Evolutionary conservation across 192 early-diverging fungal genomes (phyloP), one percentile per base, ranked within the genome.

Genomic region (Coemansia aciculifera): DNA sequence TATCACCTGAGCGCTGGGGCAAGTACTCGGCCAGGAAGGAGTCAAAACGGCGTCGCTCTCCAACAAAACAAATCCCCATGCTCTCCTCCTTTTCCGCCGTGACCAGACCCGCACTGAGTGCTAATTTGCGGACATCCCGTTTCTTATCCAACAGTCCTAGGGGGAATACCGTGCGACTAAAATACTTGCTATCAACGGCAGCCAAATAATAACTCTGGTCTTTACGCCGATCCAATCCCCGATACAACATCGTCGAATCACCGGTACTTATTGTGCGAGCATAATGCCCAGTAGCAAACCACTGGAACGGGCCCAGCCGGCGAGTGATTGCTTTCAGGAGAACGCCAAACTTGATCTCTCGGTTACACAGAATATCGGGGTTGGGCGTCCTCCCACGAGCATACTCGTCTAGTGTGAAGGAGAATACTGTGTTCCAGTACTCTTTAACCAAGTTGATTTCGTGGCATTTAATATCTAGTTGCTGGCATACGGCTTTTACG

Each of bases 11-110:
- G 2, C n/a, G 49, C n/a, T 72, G 72, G 5, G 77, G 83, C 23
- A 90, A 44, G 62, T 86, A 92, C 57, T 84, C 86, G 42, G 78
- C 81, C 74, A 95, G 64, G 65, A 98, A 97, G 17, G 89, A 85
- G 5, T 89, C 85, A 78, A 95, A 98, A 29, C 76, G 73, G 1
- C 81, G 81, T 2, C 89, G 85, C 67, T 95, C 89, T 6, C 95
- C 95, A 3, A 98, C 89, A 86, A 98, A 97, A 63, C 96, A 98
- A 19, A 98, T 94, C 0, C 96, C 96, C 93, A 95, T 95, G 70
- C 92, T 94, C 72, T 98, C 96, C 74, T 93, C 91, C 37, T 79
- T 80, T 0, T 89, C 82, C 0, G 89, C 88, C 1, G 85, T 89
- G 3, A 69, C 54, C 13, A 98, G 78, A 1, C 86, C 83, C 4